phyloP scores from a whole-genome alignment of 2,329 filamentous ascomycete genomes.

The Mycosphaerella arachidis region DNA sequence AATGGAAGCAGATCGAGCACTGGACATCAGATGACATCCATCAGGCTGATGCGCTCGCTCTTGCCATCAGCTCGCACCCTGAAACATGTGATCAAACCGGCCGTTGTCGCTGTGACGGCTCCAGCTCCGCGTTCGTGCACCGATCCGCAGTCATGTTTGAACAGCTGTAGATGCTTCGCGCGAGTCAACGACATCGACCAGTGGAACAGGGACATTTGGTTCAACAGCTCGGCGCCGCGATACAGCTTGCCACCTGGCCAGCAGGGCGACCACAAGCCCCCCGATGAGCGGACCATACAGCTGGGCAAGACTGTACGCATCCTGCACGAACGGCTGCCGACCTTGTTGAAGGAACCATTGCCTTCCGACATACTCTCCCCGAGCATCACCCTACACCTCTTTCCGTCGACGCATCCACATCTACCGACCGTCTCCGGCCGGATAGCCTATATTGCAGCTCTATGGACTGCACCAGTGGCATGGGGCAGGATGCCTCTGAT shows the following conservation, averaged over 20 bases:
- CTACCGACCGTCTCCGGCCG: constrained; percentile 88
- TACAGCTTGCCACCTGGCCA: constrained; percentile 8
- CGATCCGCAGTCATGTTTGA: constrained; percentile 22
- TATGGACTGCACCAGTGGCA: constrained; percentile 93
- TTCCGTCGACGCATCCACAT: constrained; percentile 73
- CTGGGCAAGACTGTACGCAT: constrained; percentile 58
- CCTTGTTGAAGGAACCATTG: constrained; percentile 56
- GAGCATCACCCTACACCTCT: constrained; percentile 58
- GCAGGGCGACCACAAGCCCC: constrained; percentile 39
- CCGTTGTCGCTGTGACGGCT: background rate
- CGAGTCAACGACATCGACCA: constrained; percentile 28
- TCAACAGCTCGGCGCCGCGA: constrained; percentile 39
- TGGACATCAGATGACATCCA: constrained; percentile 31
- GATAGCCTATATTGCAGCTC: constrained; percentile 83
- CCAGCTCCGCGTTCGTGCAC: constrained; percentile 9
- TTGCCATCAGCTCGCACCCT: constrained; percentile 33
- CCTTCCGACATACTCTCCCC: constrained; percentile 60
- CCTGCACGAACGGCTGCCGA: constrained; percentile 60
- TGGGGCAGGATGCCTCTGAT: constrained; percentile 91
- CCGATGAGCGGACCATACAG: constrained; percentile 57
- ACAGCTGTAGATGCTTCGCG: constrained; percentile 29
- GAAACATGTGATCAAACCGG: background rate
- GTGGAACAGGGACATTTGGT: constrained; percentile 39
- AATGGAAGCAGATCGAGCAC: constrained; percentile 10
- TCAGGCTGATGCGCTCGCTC: constrained; percentile 45